phyloP scores from a whole-genome alignment of 2,329 filamentous ascomycete species.

The Epichloe bromicola region DNA sequence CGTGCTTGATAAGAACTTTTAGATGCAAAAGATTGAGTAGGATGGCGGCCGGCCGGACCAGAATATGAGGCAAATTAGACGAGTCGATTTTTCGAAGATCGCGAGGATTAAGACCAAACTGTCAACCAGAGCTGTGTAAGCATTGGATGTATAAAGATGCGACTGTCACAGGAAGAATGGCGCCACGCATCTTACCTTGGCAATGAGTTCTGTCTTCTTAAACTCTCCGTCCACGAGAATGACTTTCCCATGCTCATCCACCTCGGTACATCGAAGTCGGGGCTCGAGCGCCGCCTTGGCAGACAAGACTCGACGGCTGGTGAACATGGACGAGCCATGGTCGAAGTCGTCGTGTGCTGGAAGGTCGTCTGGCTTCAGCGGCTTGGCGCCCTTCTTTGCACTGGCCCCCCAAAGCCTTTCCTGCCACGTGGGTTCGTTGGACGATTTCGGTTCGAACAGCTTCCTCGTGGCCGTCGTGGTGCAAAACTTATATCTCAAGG shows the following conservation, averaged over 20 bases:
- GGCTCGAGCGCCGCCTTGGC: slow-evolving; percentile 73
- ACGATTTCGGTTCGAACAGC: slow-evolving; percentile 8
- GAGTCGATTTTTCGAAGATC: slow-evolving; percentile 97
- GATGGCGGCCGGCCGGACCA: slow-evolving; percentile 85
- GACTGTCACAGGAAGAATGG: background rate
- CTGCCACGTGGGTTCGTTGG: slow-evolving; percentile 27
- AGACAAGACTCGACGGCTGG: slow-evolving; percentile 54
- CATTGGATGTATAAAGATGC: background rate
- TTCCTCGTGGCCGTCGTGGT: slow-evolving; percentile 15
- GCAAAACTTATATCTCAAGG: slow-evolving; percentile 11
- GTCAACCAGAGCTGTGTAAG: slow-evolving; percentile 1
- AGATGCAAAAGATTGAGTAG: slow-evolving; percentile 94
- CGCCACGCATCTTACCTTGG: slow-evolving; percentile 50
- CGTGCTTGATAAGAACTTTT: slow-evolving; percentile 86
- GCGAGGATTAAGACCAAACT: slow-evolving; percentile 86
- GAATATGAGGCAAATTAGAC: slow-evolving; percentile 85
- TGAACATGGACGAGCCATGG: slow-evolving; percentile 45
- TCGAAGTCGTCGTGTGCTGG: slow-evolving; percentile 46
- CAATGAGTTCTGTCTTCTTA: slow-evolving; percentile 93
- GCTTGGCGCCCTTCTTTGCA: slow-evolving; percentile 24
- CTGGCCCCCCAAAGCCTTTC: slow-evolving; percentile 35
- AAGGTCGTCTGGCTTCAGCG: slow-evolving; percentile 43
- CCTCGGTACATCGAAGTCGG: slow-evolving; percentile 83
- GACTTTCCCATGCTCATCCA: slow-evolving; percentile 83
- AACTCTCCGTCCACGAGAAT: slow-evolving; percentile 91